These are phyloP conservation scores for Talaromyces proteolyticus DNA, from an alignment of 495 filamentous ascomycete species.

Conservation along the genomic window DNA sequence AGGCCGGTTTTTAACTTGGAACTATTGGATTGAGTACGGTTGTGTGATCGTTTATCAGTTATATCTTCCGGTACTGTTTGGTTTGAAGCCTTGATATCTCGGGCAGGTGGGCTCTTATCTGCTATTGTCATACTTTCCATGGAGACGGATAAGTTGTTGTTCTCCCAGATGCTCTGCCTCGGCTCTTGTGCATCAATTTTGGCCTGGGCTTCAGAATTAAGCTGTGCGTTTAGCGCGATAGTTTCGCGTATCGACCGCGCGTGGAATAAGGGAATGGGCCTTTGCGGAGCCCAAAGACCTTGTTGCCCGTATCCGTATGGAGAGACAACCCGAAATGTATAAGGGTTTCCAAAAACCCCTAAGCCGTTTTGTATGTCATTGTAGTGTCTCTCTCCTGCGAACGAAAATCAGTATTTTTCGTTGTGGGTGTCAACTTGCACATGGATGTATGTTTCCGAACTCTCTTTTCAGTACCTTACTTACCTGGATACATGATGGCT, in stretches of 20 bases:
- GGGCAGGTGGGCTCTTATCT: not conserved
- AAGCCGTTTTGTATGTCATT: slow-evolving; percentile 22
- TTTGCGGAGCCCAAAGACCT: not conserved
- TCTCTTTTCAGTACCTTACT: not conserved
- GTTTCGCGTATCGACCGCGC: slow-evolving; percentile 22
- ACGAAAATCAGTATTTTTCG: not conserved
- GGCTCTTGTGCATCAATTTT: slow-evolving; percentile 31
- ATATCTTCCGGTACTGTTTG: slow-evolving; percentile 6
- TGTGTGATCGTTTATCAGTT: not conserved
- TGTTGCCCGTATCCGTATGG: slow-evolving; percentile 16
- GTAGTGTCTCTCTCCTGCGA: slow-evolving; percentile 26
- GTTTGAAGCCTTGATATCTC: slow-evolving; percentile 3
- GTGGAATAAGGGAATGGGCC: slow-evolving; percentile 17
- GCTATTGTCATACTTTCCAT: slow-evolving; percentile 18
- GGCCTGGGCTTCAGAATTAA: slow-evolving; percentile 30
- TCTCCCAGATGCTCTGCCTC: slow-evolving; percentile 31
- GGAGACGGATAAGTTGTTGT: slow-evolving; percentile 11
- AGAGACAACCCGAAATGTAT: slow-evolving; percentile 18
- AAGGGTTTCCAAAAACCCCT: slow-evolving; percentile 25
- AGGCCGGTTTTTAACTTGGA: slow-evolving; percentile 24
- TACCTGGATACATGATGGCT: slow-evolving; percentile 43
- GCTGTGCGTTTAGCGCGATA: slow-evolving; percentile 18
- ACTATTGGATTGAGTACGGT: not conserved
- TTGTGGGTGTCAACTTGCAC: not conserved
- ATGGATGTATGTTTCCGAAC: not conserved